Percentiles rank a stretch among this genome's conserved stretches.
Conservation (phyloP, 495 filamentous ascomycete species). For the Friedmanniomyces endolithicus region DNA sequence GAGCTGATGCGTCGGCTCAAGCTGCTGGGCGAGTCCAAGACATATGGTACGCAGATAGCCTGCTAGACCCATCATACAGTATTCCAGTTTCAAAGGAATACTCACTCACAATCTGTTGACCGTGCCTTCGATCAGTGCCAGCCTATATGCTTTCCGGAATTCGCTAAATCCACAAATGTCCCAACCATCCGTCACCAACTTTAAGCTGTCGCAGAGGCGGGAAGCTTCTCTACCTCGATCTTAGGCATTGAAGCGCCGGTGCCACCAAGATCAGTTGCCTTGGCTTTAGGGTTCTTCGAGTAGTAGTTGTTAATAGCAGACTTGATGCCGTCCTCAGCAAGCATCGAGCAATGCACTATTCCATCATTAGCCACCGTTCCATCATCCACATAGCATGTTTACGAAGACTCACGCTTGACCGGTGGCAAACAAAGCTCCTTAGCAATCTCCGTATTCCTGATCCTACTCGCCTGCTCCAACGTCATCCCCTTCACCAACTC, state of each 20-base stretch:
- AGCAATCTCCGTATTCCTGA: conserved; percentile 94
- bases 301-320: conserved; percentile 98
- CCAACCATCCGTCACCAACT: not conserved
- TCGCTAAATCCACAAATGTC: not conserved
- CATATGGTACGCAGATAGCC: too few species aligned
- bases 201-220: conserved; percentile 8
- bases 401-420: conserved; percentile 63
- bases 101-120: not conserved
- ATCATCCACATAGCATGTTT: not conserved
- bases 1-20: too few species aligned
- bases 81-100: not conserved
- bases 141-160: not conserved
- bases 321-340: conserved; percentile 98
- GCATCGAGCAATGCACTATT: conserved; percentile 93
- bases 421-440: conserved; percentile 91
- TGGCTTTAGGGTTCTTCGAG: conserved; percentile 78
- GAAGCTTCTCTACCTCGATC: conserved; percentile 34
- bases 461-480: conserved; percentile 79
- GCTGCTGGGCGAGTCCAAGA: too few species aligned
- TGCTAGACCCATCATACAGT: too few species aligned
- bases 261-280: conserved; percentile 59
- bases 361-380: not conserved
- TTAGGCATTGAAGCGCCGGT: conserved; percentile 44
- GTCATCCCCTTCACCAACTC: conserved; percentile 91
- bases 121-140: not conserved